These are phyloP conservation scores for Macrocybe gigantea DNA, from an alignment of 768 basidiomycete genomes.

Conservation along the genomic window DNA sequence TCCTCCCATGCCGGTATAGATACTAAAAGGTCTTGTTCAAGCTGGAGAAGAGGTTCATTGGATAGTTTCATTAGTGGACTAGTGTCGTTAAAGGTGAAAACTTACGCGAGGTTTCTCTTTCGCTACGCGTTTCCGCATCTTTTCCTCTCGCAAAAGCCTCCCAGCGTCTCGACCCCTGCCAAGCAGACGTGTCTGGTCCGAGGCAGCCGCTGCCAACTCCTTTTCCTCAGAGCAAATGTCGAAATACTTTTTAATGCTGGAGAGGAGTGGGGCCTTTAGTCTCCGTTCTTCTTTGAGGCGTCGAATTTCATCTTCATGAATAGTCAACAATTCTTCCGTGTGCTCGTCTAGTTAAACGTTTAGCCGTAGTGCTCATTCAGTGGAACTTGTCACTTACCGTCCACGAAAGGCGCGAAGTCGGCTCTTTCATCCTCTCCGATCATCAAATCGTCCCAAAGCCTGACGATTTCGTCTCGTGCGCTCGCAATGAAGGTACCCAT, in stretches of 20 bases:
- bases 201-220: constrained; percentile 75
- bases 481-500: constrained; percentile 82
- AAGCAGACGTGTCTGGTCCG: constrained; percentile 76
- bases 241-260: constrained; percentile 81
- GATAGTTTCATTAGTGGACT: neutral
- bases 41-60: constrained; percentile 33
- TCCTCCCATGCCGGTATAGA: constrained; percentile 87
- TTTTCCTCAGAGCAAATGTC: constrained; percentile 87
- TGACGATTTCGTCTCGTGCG: constrained; percentile 74
- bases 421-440: constrained; percentile 75
- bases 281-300: constrained; percentile 80
- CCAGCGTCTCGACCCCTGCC: constrained; percentile 86
- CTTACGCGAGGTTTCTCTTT: constrained; percentile 91
- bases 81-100: constrained; percentile 3
- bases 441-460: constrained; percentile 84
- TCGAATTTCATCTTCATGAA: constrained; percentile 83
- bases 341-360: constrained; percentile 57
- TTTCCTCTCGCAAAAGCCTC: constrained; percentile 86
- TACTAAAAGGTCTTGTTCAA: constrained; percentile 80
- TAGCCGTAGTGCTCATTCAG: constrained; percentile 3
- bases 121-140: constrained; percentile 90
- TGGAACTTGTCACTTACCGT: constrained; percentile 47
- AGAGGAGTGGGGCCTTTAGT: constrained; percentile 69
- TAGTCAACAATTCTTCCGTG: constrained; percentile 78
- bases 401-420: constrained; percentile 76